Evolutionary conservation across 192 early-diverging fungal species (phyloP), one percentile per base, ranked within the genome.

Genomic region (Rhizoclosmatium globosum): DNA sequence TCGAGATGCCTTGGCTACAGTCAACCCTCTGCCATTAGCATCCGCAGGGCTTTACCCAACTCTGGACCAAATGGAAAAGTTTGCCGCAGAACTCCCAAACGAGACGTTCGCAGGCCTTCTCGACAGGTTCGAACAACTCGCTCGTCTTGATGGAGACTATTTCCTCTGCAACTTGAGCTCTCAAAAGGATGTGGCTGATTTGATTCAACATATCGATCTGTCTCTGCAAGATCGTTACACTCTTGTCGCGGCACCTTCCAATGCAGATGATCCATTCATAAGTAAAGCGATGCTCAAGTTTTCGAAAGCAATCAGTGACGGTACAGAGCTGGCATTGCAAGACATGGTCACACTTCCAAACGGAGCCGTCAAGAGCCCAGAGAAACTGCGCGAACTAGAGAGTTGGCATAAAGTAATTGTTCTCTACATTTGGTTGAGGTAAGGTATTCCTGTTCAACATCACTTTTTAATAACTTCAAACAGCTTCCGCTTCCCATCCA

Each of bases 401-500:
- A 82, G 76, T n/a, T 74, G 79, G 64, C 97, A 99, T 82, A 88
- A 91, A 58, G 74, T 85, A 1, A 91, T 97, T 39, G 94, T 94
- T 77, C 65, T 95, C 31, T 99, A 97, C 74, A 85, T 96, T 71
- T 99, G 97, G 97, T 83, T 99, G 74, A 65, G 74, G 83, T 84
- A 42, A 11, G 31, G 7, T 41, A 3, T 31, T 69, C 2, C 17
- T 59, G 3, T 58, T 73, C 44, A 53, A 53, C 9, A 13, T 1
- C 0, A 53, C 50, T 53, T 62, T 62, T 39, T 39, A 19, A n/a
- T 9, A 23, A 59, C 61, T 60, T 65, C 81, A 15, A 68, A 23
- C 38, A 92, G 91, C 60, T 72, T 88, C 46, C 85, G 91, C 39
- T 95, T 91, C 77, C 82, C 92, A 3, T 84, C 89, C 21, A 78